A percentile compares a stretch with the other conserved stretches of the same genome.
Evolutionary conservation across 164 flowering plant genomes (phyloP).

Genomic region (Berberis vulgaris): DNA sequence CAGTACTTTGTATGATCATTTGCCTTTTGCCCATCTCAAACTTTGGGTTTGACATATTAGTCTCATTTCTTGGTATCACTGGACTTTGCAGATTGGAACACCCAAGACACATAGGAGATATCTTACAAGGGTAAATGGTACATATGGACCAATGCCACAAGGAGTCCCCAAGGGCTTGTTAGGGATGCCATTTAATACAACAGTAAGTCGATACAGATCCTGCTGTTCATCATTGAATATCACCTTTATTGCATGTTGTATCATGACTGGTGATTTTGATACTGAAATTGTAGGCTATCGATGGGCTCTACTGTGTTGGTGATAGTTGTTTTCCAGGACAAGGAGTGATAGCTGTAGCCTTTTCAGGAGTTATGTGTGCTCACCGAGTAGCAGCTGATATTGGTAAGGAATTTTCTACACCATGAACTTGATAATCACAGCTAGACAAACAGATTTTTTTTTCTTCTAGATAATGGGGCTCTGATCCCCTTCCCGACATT

Average conservation of each 20-base stretch:
- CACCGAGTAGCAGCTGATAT: constrained; percentile 98
- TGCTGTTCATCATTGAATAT: not conserved
- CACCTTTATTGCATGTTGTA: too few species aligned
- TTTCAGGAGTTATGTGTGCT: constrained; percentile 97
- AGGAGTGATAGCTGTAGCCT: constrained; percentile 98
- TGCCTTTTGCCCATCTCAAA: not conserved
- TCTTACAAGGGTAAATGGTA: constrained; percentile 83
- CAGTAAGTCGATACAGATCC: constrained; percentile 39
- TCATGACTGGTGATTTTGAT: constrained; percentile 2
- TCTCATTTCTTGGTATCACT: not conserved
- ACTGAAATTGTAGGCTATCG: constrained; percentile 47
- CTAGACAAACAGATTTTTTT: not conserved
- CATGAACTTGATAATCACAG: not conserved
- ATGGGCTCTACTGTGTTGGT: constrained; percentile 93
- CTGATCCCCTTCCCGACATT: not conserved
- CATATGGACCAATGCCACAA: constrained; percentile 97
- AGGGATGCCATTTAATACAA: constrained; percentile 98
- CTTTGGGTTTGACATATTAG: not conserved
- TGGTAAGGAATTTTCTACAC: constrained; percentile 36
- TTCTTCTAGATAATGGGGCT: not conserved
- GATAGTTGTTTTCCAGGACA: constrained; percentile 99
- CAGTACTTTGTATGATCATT: too few species aligned
- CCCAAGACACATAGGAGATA: constrained; percentile 91
- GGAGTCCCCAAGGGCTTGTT: constrained; percentile 68
- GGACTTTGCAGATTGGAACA: constrained; percentile 68